Base-by-base conservation (phyloP, 495 filamentous ascomycete genomes). In the Sordaria brevicollis region DNA sequence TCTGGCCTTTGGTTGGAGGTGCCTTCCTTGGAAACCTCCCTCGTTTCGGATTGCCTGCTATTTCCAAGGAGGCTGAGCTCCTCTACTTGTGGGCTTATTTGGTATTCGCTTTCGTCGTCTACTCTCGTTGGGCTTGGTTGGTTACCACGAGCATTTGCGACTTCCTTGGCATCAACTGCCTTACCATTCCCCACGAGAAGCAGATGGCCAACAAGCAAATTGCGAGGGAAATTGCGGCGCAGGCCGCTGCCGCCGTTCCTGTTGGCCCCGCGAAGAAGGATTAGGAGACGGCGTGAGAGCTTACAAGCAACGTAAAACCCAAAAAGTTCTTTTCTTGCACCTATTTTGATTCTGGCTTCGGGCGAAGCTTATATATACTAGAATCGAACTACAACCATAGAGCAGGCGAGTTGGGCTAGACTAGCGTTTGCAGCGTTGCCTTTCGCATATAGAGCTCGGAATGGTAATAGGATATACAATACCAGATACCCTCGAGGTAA, bases 61-160 rank as follows among this genome's bases (percentile, higher is more conserved):
- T 84, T 34, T 78, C 91, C 49, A 85, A 86, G 35, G 80, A 87
- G 0, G 72, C 87, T 11, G 95, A 99, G 80, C 81, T 91, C 8
- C 85, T 85, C 77, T 99, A 97, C 80, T 89, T 99, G 17, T 86
- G 92, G 70, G 84, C 79, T 0, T 97, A 96, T 80, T 89, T 97
- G 67, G 72, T 91, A 21, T 92, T 97, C 75, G 90, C 96, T 10
- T 80, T 89, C 65, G 81, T 93, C 35, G 89, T 90, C 17, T 99
- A 99, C 80, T 93, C 89, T 80, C 88, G 92, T 72, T 99, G 95
- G 96, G 95, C 95, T 1, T 87, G 90, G 38, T 82, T 97, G 41
- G 93, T 98, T 54, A 97, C 96, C 71, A 89, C 90, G 75, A 90
- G 91, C 71, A 98, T 99, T 73, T 98, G 96, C 76, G 83, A 87